phyloP scores from a whole-genome alignment of 495 filamentous ascomycete species.

The Durotheca rogersii region DNA sequence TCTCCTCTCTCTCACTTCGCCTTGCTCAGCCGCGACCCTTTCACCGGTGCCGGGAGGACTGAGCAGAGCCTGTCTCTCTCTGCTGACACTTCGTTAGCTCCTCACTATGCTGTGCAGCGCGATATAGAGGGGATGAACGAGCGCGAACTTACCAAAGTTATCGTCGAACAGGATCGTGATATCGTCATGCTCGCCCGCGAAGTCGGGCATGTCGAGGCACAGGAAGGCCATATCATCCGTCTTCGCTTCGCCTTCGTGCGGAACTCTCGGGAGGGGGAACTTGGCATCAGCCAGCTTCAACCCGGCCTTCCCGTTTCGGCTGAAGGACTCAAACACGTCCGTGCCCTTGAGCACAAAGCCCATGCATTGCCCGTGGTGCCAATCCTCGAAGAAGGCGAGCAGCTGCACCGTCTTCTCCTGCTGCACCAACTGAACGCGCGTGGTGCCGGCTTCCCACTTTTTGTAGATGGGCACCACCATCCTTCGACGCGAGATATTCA shows the following conservation, averaged over 20 bases:
- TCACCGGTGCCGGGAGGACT: slow-evolving; percentile 50
- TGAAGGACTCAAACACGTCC: slow-evolving; percentile 73
- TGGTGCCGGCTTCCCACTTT: slow-evolving; percentile 76
- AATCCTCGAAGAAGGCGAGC: slow-evolving; percentile 80
- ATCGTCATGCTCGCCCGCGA: slow-evolving; percentile 88
- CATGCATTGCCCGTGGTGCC: slow-evolving; percentile 81
- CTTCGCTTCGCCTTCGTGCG: slow-evolving; percentile 48
- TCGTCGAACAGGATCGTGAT: slow-evolving; percentile 79
- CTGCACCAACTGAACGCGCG: slow-evolving; percentile 75
- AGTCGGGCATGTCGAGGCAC: slow-evolving; percentile 81
- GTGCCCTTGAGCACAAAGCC: slow-evolving; percentile 79
- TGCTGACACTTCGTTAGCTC: slow-evolving; percentile 35
- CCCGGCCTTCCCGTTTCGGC: slow-evolving; percentile 63
- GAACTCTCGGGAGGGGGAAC: slow-evolving; percentile 72
- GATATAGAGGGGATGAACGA: not conserved
- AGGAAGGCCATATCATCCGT: slow-evolving; percentile 63
- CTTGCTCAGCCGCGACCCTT: slow-evolving; percentile 41
- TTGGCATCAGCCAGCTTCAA: slow-evolving; percentile 84
- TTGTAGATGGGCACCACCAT: slow-evolving; percentile 90
- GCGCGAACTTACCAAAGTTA: slow-evolving; percentile 63
- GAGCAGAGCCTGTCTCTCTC: slow-evolving; percentile 47
- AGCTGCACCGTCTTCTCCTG: slow-evolving; percentile 72
- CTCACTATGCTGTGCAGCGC: not conserved
- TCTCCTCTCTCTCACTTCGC: slow-evolving; percentile 31
- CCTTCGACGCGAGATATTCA: slow-evolving; percentile 79